phyloP scores from a whole-genome alignment of 768 basidiomycete species.

The Rhodosporidiobolus sp. region DNA sequence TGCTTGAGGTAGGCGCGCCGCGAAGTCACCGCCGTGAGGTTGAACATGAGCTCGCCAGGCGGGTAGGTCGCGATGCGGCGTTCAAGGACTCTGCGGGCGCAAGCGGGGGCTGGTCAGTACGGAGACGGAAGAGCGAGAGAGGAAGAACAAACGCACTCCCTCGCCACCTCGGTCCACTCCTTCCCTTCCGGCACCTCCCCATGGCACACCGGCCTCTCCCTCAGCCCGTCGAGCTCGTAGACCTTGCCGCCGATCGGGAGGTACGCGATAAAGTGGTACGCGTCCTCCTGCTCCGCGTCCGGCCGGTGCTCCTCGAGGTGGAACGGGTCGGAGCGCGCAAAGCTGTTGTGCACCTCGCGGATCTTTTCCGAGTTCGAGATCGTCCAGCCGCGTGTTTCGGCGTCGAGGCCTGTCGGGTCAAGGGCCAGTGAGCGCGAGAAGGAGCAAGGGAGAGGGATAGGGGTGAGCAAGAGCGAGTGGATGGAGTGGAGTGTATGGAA shows the following conservation, averaged over 20 bases:
- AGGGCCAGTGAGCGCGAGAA: neutral
- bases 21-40: conserved; percentile 59
- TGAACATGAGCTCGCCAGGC: conserved; percentile 64
- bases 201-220: conserved; percentile 73
- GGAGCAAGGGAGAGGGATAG: neutral
- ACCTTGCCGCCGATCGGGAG: conserved; percentile 75
- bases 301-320: conserved; percentile 69
- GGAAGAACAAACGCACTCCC: conserved; percentile 52
- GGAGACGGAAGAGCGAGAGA: neutral
- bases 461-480: no score
- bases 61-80: conserved; percentile 87
- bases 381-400: conserved; percentile 54
- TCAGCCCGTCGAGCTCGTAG: conserved; percentile 83
- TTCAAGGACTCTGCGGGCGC: conserved; percentile 61
- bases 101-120: neutral
- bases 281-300: conserved; percentile 67
- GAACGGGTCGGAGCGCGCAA: conserved; percentile 84
- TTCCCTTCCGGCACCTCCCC: conserved; percentile 65
- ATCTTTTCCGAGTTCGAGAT: conserved; percentile 50
- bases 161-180: conserved; percentile 79
- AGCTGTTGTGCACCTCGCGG: conserved; percentile 77
- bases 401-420: conserved; percentile 66
- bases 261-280: conserved; percentile 96
- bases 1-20: conserved; percentile 59
- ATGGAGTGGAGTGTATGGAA: no score